These are phyloP conservation scores for Termitomyces sp. DNA, from an alignment of 768 basidiomycete genomes.

Conservation along the genomic window DNA sequence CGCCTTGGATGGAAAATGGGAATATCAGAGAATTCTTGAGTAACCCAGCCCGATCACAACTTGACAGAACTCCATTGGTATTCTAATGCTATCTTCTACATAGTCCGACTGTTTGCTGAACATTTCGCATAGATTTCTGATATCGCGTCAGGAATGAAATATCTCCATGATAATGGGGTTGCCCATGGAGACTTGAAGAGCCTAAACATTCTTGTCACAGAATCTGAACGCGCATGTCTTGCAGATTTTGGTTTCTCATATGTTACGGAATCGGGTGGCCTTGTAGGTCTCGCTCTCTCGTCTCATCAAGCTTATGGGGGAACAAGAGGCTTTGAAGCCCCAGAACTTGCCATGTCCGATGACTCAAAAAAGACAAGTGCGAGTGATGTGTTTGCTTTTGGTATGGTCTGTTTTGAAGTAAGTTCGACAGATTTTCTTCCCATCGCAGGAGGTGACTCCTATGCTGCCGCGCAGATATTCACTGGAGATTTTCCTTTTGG, in stretches of 20 bases:
- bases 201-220: constrained; percentile 19
- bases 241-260: constrained; percentile 47
- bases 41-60: background rate
- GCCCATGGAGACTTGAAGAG: constrained; percentile 47
- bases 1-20: constrained; percentile 37
- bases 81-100: no score
- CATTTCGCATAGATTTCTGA: constrained; percentile 23
- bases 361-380: constrained; percentile 2
- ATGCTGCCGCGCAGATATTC: background rate
- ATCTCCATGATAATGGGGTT: constrained; percentile 33
- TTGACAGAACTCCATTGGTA: constrained; percentile 8
- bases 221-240: constrained; percentile 34
- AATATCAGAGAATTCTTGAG: constrained; percentile 26
- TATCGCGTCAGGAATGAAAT: constrained; percentile 28
- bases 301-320: constrained; percentile 18
- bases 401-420: constrained; percentile 6
- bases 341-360: constrained; percentile 28
- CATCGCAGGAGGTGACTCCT: background rate
- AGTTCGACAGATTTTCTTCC: background rate
- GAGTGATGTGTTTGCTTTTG: constrained; percentile 7
- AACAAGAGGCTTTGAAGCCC: constrained; percentile 32
- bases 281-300: constrained; percentile 14
- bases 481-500: constrained; percentile 1
- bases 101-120: background rate
- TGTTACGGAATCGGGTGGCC: constrained; percentile 16